Conservation (phyloP, 2,329 filamentous ascomycete species). For the Rutstroemia sp. region DNA sequence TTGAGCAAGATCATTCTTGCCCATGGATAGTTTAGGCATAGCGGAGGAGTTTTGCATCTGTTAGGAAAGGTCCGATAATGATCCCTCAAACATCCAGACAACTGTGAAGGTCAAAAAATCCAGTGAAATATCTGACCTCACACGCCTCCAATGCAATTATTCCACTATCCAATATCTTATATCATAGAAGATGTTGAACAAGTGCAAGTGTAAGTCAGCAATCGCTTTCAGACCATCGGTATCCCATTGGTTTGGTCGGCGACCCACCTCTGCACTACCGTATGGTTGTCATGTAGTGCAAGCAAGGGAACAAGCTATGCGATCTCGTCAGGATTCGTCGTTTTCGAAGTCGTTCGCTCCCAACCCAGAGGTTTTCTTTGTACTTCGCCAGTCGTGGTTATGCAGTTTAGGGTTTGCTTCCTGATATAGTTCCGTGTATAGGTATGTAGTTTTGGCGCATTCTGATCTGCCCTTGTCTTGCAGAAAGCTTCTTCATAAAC, state of each 20-base stretch:
- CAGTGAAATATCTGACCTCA: neutral
- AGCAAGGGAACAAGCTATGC: conserved; percentile 3
- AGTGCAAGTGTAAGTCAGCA: neutral
- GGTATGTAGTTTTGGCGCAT: conserved; percentile 1
- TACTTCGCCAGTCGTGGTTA: neutral
- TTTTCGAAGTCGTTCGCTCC: neutral
- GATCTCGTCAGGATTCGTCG: conserved; percentile 5
- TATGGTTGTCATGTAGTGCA: conserved; percentile 5
- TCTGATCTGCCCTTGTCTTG: conserved; percentile 3
- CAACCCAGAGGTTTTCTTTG: neutral
- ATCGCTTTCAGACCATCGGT: conserved; percentile 1
- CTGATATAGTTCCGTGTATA: neutral
- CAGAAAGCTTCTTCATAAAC: conserved; percentile 1
- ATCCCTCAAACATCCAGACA: neutral
- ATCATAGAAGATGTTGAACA: conserved; percentile 1
- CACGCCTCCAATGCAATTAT: neutral
- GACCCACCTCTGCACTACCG: neutral
- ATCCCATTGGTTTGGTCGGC: conserved; percentile 8
- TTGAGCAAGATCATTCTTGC: neutral
- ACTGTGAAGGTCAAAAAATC: neutral
- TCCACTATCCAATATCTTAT: neutral
- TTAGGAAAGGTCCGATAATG: neutral
- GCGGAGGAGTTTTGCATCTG: conserved; percentile 16
- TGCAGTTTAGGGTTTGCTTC: neutral
- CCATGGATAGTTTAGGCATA: conserved; percentile 12